These are phyloP conservation scores for Mycena epipterygia DNA, from an alignment of 768 basidiomycete genomes.

Conservation along the genomic window DNA sequence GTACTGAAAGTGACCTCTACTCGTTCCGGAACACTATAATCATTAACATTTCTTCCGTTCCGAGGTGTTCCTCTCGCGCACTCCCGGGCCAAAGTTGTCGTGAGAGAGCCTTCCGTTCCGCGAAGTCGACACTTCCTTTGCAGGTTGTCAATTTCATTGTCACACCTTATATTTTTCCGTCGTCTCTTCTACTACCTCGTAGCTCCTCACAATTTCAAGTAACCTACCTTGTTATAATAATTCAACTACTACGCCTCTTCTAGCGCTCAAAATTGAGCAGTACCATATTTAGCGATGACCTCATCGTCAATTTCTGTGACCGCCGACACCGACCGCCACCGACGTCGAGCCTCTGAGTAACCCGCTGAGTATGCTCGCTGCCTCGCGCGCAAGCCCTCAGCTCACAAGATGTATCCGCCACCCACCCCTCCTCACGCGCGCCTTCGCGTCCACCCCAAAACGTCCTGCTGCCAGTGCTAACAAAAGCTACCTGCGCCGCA, in stretches of 20 bases:
- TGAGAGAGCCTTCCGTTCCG: not conserved
- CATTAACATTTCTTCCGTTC: slow-evolving; percentile 52
- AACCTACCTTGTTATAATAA: too few species aligned
- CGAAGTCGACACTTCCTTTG: not conserved
- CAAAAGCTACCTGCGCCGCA: not conserved
- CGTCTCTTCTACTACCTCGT: slow-evolving; percentile 35
- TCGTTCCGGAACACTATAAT: not conserved
- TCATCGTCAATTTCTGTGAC: too few species aligned
- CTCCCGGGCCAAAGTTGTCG: too few species aligned
- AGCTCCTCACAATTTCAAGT: not conserved
- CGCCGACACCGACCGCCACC: not conserved
- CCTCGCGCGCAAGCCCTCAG: slow-evolving; percentile 4
- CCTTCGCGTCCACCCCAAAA: slow-evolving; percentile 1
- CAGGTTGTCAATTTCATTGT: not conserved
- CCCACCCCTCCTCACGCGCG: not conserved
- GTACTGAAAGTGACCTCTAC: too few species aligned
- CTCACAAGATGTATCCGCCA: not conserved
- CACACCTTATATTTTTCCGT: not conserved
- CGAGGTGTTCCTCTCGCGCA: too few species aligned
- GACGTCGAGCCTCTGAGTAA: not conserved
- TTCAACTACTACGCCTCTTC: too few species aligned
- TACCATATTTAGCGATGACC: too few species aligned
- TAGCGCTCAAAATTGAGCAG: too few species aligned
- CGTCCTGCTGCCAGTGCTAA: not conserved
- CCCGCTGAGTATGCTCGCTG: slow-evolving; percentile 14